These are phyloP conservation scores for Alloteropsis semialata DNA, from an alignment of 176 grass and related monocot species.

Conservation along the genomic window DNA sequence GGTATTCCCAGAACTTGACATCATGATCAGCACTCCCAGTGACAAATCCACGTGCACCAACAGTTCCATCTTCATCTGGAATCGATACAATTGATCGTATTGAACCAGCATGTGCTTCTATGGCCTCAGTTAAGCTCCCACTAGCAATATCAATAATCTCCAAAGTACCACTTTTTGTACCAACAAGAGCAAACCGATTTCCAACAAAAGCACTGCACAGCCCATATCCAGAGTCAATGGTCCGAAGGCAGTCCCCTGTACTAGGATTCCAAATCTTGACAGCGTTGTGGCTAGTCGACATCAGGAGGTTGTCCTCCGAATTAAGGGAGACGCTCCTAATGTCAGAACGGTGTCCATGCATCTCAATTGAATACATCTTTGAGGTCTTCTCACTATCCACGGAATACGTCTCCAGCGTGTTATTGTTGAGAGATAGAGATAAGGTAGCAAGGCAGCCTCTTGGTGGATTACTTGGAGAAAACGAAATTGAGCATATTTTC, in stretches of 20 bases:
- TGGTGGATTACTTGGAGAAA: conserved; percentile 62
- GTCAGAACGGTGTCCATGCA: conserved; percentile 84
- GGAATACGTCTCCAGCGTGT: conserved; percentile 78
- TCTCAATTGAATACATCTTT: conserved; percentile 82
- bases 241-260: conserved; percentile 80
- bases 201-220: conserved; percentile 84
- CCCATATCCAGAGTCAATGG: conserved; percentile 93
- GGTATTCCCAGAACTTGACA: conserved; percentile 97
- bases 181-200: conserved; percentile 80
- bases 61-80: conserved; percentile 65
- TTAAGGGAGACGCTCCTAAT: conserved; percentile 85
- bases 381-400: conserved; percentile 61
- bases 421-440: conserved; percentile 85
- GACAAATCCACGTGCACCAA: conserved; percentile 66
- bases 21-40: conserved; percentile 88
- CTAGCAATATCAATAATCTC: conserved; percentile 96
- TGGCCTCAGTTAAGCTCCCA: conserved; percentile 65
- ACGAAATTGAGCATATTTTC: conserved; percentile 83
- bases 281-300: conserved; percentile 94
- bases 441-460: conserved; percentile 65
- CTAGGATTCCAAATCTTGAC: conserved; percentile 98
- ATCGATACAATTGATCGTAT: conserved; percentile 78
- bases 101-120: conserved; percentile 85
- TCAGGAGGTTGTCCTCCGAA: conserved; percentile 71
- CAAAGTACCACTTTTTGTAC: conserved; percentile 79